Evolutionary conservation across 345 rosid species (phyloP), one percentile per base, ranked within the genome.

Genomic region (Acer campestre): DNA sequence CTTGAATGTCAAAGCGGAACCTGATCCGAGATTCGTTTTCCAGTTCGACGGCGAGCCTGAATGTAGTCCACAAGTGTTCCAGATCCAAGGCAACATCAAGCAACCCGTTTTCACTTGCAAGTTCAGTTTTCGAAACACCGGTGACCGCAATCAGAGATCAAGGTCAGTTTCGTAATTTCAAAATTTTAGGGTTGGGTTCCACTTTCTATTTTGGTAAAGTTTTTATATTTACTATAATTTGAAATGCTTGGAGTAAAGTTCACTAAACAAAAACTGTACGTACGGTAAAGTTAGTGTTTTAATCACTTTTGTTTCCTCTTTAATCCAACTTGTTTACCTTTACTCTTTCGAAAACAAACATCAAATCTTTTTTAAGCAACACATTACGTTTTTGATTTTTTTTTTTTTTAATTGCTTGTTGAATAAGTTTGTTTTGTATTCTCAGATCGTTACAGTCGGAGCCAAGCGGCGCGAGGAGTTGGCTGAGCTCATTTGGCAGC

Each of bases 81-180:
- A 90, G 84, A 91, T 95, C 79, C 96, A 85, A 81, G 99, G 97
- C 16, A 90, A 80, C 73, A 90, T 93, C 61, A 77, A 90, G 11
- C 99, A 95, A 68, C 99, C 99, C 2, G 99, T 95, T 66, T 95
- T 95, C 85, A 90, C 98, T 61, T 95, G 99, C 89, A 88, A 90
- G 77, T 95, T 95, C 93, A 92, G 90, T 80, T 89, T 91, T 72
- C 86, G 97, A 77, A 86, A 73, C 81, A 84, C 90, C 61, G 88
- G 90, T 7, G 96, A 91, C 83, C 91, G 93, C 14, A 85, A 82
- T 78, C 92, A 85, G 67, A 79, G 90, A 74, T 85, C 98, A 73
- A 90, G 96, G 99, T 95, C 40, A 59, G 90, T 84, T 65, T 68
- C 44, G 1, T 38, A 31, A 31, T 3, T 61, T 61, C 62, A 7